Conservation (phyloP, 2,329 filamentous ascomycete species). For the Alternaria dauci region DNA sequence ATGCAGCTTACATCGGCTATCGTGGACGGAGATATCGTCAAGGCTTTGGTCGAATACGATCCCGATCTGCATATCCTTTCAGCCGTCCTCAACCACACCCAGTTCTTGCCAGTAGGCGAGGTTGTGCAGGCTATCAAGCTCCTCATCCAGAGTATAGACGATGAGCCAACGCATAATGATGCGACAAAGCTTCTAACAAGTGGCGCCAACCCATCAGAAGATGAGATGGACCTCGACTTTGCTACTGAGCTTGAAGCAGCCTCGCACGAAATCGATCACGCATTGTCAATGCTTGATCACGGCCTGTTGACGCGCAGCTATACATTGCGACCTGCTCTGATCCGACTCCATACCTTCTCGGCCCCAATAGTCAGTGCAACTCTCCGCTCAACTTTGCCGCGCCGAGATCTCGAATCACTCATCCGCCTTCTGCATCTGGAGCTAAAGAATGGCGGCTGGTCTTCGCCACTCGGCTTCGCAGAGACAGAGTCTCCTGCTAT, state of each 20-base stretch:
- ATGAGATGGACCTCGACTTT: conserved; percentile 48
- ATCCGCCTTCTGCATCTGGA: conserved; percentile 77
- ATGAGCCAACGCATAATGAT: conserved; percentile 37
- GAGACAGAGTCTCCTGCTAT: conserved; percentile 50
- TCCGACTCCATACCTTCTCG: conserved; percentile 73
- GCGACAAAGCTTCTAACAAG: conserved; percentile 54
- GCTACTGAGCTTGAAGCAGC: conserved; percentile 51
- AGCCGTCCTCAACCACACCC: conserved; percentile 68
- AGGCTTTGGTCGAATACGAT: conserved; percentile 70
- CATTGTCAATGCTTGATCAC: conserved; percentile 71
- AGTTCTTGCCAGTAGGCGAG: conserved; percentile 71
- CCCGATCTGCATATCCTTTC: conserved; percentile 72
- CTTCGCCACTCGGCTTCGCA: conserved; percentile 71
- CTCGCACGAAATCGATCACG: conserved; percentile 69
- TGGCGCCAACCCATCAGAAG: conserved; percentile 31
- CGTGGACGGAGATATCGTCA: conserved; percentile 68
- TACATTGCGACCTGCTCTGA: conserved; percentile 72
- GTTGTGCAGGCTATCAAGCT: conserved; percentile 71
- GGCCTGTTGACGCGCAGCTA: conserved; percentile 69
- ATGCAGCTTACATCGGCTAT: conserved; percentile 57
- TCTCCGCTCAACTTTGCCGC: conserved; percentile 69
- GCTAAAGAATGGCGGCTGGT: conserved; percentile 79
- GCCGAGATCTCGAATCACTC: conserved; percentile 73
- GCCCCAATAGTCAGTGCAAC: conserved; percentile 66
- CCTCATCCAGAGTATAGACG: conserved; percentile 74